A percentile compares a stretch with the other conserved stretches of the same genome.
Conservation (phyloP, 2,329 filamentous ascomycete species). For the Didymosphaeria variabile region DNA sequence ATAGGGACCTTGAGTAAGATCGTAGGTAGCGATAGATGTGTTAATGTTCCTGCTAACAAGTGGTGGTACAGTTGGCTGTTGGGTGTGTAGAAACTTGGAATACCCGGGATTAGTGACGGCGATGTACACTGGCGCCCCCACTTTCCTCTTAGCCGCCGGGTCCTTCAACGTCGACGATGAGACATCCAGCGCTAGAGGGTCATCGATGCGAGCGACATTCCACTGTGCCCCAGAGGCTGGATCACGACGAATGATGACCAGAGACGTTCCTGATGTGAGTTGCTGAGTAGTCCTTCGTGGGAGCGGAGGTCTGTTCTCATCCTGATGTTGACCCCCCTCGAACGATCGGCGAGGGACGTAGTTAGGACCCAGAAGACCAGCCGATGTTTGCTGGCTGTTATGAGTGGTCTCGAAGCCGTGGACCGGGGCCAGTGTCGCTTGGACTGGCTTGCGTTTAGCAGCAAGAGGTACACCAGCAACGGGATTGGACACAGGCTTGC, state of each 20-base stretch:
- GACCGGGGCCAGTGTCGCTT: constrained; percentile 38
- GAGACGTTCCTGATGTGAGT: constrained; percentile 31
- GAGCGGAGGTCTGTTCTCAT: constrained; percentile 32
- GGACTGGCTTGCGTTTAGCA: constrained; percentile 38
- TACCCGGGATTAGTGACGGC: constrained; percentile 69
- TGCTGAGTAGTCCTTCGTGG: constrained; percentile 34
- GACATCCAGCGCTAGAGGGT: constrained; percentile 55
- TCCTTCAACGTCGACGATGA: constrained; percentile 53
- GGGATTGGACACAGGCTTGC: constrained; percentile 34
- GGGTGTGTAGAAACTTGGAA: constrained; percentile 60
- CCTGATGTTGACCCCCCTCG: constrained; percentile 30
- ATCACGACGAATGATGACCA: constrained; percentile 62
- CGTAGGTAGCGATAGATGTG: constrained; percentile 23
- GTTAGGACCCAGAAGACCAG: constrained; percentile 27
- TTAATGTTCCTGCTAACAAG: constrained; percentile 27
- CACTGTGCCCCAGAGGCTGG: constrained; percentile 59
- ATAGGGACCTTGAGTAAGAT: not conserved
- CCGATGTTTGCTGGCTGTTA: constrained; percentile 34
- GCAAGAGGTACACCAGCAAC: constrained; percentile 14
- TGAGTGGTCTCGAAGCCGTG: constrained; percentile 37
- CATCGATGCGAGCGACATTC: constrained; percentile 60
- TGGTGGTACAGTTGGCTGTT: constrained; percentile 23
- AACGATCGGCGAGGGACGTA: constrained; percentile 36
- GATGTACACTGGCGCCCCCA: constrained; percentile 58
- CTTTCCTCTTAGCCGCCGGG: constrained; percentile 42